Evolutionary conservation across 2,329 filamentous ascomycete species (phyloP), one percentile per base, ranked within the genome.

Genomic region (Xylariales sp.): DNA sequence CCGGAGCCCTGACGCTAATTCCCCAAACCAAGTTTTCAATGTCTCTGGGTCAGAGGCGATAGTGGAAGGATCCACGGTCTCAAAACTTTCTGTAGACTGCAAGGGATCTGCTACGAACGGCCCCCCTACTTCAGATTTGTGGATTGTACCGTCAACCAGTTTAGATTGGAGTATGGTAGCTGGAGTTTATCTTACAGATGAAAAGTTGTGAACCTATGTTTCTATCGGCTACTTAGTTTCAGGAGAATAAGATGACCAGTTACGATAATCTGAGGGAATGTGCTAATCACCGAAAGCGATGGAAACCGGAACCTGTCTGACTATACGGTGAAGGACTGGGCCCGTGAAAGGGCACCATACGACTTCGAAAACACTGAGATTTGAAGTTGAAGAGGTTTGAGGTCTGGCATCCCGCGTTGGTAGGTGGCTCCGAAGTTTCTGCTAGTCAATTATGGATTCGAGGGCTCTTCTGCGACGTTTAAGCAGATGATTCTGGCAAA

Each of bases 291-390:
- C 24, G n/a, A 27, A 27, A 27, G 24, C 24, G n/a, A 28, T 18
- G 25, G 10, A 20, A 12, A 7, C 36, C 24, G 36, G 10, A 31
- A 39, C 15, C 4, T 39, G 5, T n/a, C 16, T 7, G 36, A n/a
- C 15, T 31, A 31, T 14, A 28, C 25, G 12, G 14, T 15, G 8
- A 11, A 39, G 25, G 36, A 39, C 14, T 39, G 36, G 36, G 36
- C 36, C 9, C 15, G 36, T 20, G 36, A 39, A 19, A 29, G 16
- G 7, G 20, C 36, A 9, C 36, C 36, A 5, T 31, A 31, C 15
- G 15, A 39, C 22, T 39, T 39, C n/a, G 21, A 15, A 10, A 39
- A 29, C 15, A 19, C 15, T 5, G 25, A 39, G 16, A 37, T 37
- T 19, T n/a, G n/a, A n/a, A n/a, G n/a, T n/a, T n/a, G n/a, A n/a